Evolutionary conservation across 2,329 filamentous ascomycete species (phyloP), one percentile per base, ranked within the genome.

Genomic region (Akanthomyces muscarius): DNA sequence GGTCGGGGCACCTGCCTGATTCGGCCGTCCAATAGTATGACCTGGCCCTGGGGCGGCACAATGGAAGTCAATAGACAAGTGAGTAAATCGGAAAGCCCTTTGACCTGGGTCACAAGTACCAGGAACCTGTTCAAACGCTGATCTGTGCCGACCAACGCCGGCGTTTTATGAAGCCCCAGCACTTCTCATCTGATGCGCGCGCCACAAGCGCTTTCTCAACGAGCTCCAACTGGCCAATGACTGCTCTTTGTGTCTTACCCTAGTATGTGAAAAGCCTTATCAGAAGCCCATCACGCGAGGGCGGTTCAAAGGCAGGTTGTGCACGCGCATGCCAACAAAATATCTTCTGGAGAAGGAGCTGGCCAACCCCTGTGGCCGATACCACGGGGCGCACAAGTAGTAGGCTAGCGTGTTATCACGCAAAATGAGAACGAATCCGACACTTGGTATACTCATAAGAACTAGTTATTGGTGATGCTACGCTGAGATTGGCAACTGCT

Each of bases 401-500:
- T 48, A 13, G 51, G 14, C 21, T 21, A 25, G 18, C 38, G 36
- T 55, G 44, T n/a, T 42, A 55, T 28, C 18, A 4, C 13, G 30
- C 11, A 23, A 25, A 41, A 3, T 4, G n/a, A 23, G n/a, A 38
- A 41, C n/a, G 33, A 53, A 7, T 1, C 28, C 48, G 48, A 23
- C 25, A 25, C 16, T 33, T 18, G 4, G 18, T 2, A 30, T 23
- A 30, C 52, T 55, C 23, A 23, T 38, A 44, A 13, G 16, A 55
- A 28, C 16, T 28, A 36, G 33, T 36, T 36, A 55, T 44, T 41
- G 18, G 38, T 18, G 38, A 55, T 55, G 52, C 52, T 55, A 55
- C 36, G 23, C 52, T 55, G 52, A 55, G 38, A 55, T 8, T 4
- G 52, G 52, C 21, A 56, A 41, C 41, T 45, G 54, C 54, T 56